Evolutionary conservation across 495 filamentous ascomycete genomes (phyloP), one percentile per base, ranked within the genome.

Genomic region (Terfezia claveryi): DNA sequence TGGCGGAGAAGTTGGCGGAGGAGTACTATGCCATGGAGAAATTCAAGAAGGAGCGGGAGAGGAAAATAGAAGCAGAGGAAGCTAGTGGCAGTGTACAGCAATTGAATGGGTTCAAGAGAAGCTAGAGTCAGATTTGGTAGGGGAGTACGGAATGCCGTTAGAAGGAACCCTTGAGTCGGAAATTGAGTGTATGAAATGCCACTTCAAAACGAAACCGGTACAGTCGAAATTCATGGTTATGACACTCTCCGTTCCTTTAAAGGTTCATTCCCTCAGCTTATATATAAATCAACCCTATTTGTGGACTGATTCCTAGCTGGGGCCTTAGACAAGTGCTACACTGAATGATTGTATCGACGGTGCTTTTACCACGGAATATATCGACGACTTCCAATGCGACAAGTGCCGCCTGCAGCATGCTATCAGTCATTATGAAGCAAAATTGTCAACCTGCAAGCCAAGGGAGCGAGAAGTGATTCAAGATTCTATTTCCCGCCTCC

Each of bases 361-460:
- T 16, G 78, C 95, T 67, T 79, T 99, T 58, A 95, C 94, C 65
- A 85, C 81, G 0, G 91, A 99, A 62, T 81, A 85, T 63, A 94
- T 99, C 53, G 92, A 99, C 53, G 91, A 94, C 64, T 99, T 89
- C 69, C 83, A 82, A 51, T 99, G 91, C 66, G 91, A 95, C 56
- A 83, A 79, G 61, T 98, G 91, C 57, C 82, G 85, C 10, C 73
- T 98, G n/a, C 66, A 82, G 50, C 81, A 94, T 68, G 87, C 88
- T 2, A 56, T 85, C 17, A 72, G 74, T 55, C 58, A 52, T 70
- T 69, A 56, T 46, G 41, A 46, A 46, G 17, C 14, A 6, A 46
- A 46, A 20, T 56, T 61, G 54, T 50, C 41, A 58, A 59, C 55
- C n/a, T 51, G 17, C 23, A 70, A n/a, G 65, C 63, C 20, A 62